Evolutionary conservation across 768 basidiomycete genomes (phyloP), one percentile per base, ranked within the genome.

Genomic region (Scleroderma citrinum): DNA sequence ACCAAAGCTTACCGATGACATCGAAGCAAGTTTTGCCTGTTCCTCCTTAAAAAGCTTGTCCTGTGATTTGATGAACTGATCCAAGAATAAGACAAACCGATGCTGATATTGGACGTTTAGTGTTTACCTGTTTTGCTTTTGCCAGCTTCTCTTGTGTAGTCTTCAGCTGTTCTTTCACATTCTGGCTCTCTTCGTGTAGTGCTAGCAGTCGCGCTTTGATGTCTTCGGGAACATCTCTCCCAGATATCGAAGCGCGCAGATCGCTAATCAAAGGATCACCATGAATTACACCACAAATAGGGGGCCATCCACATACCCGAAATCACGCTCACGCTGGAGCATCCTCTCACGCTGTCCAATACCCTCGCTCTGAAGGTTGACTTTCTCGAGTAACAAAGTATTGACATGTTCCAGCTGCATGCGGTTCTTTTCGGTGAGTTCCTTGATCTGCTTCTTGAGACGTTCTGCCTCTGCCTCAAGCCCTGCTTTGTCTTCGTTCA

Each of bases 331-430:
- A 41, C 90, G 78, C 59, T 87, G 85, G 32, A 97, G 71, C 80
- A 92, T 82, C 62, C 72, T 81, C 62, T 96, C 95, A 45, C 93
- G 74, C 57, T 93, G 87, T 13, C 83, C 83, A 54, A 97, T 92
- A n/a, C 88, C 85, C 42, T 92, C 89, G 58, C 82, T 85, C 65
- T 96, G 95, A 34, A 95, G 69, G 52, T 76, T 87, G 48, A 96
- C 86, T 69, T 97, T 97, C 64, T 97, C 94, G 23, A 95, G 69
- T 0, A 97, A 69, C n/a, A 97, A 74, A 5, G 62, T 76, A 59
- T 90, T 89, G 57, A 93, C 78, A 62, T 92, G 89, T 66, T 94
- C 90, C 19, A 93, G 76, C 59, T 95, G 92, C 85, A 91, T 87
- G 58, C 82, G 76, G 62, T 85, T 90, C 76, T 91, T 94, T 56